Conservation (phyloP, 768 basidiomycete genomes). For the Lentinula detonsa region DNA sequence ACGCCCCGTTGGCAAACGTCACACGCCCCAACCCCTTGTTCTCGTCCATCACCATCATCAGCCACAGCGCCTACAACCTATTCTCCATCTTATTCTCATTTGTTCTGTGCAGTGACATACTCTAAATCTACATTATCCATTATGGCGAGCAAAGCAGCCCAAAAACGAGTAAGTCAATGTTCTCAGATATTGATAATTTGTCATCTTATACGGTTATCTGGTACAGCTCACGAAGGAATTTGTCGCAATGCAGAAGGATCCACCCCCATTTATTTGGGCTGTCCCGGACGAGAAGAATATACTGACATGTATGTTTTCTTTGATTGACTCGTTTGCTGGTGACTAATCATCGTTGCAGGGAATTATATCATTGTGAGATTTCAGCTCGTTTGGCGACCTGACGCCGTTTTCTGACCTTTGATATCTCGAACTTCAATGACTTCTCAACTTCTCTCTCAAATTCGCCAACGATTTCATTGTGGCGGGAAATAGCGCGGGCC, state of each 20-base stretch:
- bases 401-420: neutral
- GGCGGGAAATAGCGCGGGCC: conserved; percentile 69
- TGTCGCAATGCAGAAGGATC: conserved; percentile 84
- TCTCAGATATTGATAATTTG: neutral
- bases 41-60: neutral
- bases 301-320: conserved; percentile 67
- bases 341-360: conserved; percentile 45
- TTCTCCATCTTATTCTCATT: neutral
- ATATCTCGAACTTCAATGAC: conserved; percentile 7
- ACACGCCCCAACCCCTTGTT: neutral
- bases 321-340: neutral
- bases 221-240: conserved; percentile 80
- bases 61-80: neutral
- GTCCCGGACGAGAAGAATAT: conserved; percentile 97
- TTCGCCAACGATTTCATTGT: neutral
- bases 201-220: neutral
- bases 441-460: neutral
- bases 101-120: too few species aligned
- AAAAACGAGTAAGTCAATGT: conserved; percentile 59
- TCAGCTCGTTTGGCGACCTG: neutral
- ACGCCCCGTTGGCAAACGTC: neutral
- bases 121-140: neutral
- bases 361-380: conserved; percentile 84
- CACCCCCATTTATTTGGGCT: conserved; percentile 96
- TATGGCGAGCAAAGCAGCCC: conserved; percentile 85